Percentiles rank a stretch among this genome's conserved stretches.
These are phyloP conservation scores for Trichophyton benhamiae DNA, from an alignment of 2,329 filamentous ascomycete species.

Conservation along the genomic window DNA sequence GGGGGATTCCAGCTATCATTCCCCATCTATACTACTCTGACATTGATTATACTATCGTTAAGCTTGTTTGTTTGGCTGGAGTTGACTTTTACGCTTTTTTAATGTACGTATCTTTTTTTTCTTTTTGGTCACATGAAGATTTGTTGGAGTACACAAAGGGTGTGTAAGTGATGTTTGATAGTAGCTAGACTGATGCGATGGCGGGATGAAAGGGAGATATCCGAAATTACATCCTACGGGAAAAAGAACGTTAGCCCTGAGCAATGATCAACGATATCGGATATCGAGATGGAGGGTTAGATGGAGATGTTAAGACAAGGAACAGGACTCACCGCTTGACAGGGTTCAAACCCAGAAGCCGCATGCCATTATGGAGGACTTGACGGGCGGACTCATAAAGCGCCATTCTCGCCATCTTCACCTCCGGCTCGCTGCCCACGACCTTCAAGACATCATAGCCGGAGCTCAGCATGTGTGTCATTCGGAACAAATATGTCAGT, in stretches of 20 bases:
- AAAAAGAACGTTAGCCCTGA: not conserved
- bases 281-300: not conserved
- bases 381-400: conserved; percentile 51
- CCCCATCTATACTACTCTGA: too few relatives aligned
- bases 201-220: not conserved
- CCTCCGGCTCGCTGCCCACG: conserved; percentile 45
- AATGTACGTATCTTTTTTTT: not conserved
- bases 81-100: not conserved
- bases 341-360: conserved; percentile 52
- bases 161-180: not conserved
- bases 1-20: too few relatives aligned
- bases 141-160: not conserved
- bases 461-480: conserved; percentile 50
- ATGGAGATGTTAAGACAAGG: not conserved
- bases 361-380: conserved; percentile 55
- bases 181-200: not conserved
- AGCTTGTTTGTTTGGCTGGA: not conserved
- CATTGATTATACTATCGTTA: not conserved
- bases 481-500: conserved; percentile 55
- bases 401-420: conserved; percentile 48
- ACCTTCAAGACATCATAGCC: conserved; percentile 53
- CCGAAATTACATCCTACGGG: not conserved
- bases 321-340: conserved; percentile 39
- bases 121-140: not conserved
- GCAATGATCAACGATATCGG: not conserved